Conservation (phyloP, 371 early-diverging fungal species). For the Rhizopus delemar region DNA sequence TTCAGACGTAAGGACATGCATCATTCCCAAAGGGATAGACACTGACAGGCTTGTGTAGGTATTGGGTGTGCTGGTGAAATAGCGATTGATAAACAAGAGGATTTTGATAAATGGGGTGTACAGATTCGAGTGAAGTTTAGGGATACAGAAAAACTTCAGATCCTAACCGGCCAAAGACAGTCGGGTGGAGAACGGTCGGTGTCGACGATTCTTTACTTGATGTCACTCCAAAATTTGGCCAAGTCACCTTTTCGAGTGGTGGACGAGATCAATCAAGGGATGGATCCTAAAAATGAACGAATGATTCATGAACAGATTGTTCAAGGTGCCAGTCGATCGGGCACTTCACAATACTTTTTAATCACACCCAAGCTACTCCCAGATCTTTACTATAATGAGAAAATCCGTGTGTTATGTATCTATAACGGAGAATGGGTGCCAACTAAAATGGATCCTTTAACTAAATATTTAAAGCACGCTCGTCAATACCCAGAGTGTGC, state of each 20-base stretch:
- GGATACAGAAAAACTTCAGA: conserved; percentile 83
- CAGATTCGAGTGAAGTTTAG: conserved; percentile 94
- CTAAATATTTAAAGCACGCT: conserved; percentile 33
- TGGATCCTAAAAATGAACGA: conserved; percentile 99
- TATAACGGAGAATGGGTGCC: conserved; percentile 94
- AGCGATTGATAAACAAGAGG: conserved; percentile 66
- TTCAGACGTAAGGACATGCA: conserved; percentile 56
- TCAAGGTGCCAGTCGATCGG: conserved; percentile 61
- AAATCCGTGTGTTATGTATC: conserved; percentile 92
- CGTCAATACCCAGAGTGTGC: not conserved
- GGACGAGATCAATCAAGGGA: conserved; percentile 99
- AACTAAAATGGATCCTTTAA: conserved; percentile 36
- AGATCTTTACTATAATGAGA: conserved; percentile 89
- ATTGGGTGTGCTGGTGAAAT: conserved; percentile 94
- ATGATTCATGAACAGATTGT: conserved; percentile 95
- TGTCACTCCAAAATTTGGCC: conserved; percentile 90
- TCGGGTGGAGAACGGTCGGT: conserved; percentile 98
- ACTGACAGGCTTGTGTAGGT: conserved; percentile 21
- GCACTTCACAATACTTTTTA: conserved; percentile 91
- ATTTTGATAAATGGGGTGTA: conserved; percentile 94
- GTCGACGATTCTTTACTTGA: conserved; percentile 96
- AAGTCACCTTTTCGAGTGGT: conserved; percentile 97
- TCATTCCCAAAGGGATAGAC: not conserved
- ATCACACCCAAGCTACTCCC: conserved; percentile 99
- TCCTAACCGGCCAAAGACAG: conserved; percentile 90